A percentile compares a stretch with the other conserved stretches of the same genome.
Evolutionary conservation across 352 stramenopile genomes (phyloP).

Genomic region (Pythium dissimile): DNA sequence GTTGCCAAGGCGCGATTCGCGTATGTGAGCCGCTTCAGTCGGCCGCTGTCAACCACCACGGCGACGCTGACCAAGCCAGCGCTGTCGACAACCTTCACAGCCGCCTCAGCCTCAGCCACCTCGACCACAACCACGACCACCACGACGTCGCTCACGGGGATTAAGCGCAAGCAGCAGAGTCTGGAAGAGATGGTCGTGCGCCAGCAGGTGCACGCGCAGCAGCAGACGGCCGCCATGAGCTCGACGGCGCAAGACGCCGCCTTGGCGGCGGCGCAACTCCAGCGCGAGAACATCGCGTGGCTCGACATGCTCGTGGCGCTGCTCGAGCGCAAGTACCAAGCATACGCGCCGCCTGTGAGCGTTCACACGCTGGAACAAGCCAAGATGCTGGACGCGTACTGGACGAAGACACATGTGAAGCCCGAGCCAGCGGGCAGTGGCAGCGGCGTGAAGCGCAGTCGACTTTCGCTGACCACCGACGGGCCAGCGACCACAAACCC

Average conservation of each 20-base stretch:
- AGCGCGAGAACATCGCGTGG: conserved; percentile 70
- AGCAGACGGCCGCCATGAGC: neutral
- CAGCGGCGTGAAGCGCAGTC: conserved; percentile 3
- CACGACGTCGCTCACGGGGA: conserved; percentile 2
- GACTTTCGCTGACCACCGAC: neutral
- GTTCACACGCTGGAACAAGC: conserved; percentile 42
- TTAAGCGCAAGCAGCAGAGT: conserved; percentile 22
- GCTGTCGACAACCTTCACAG: too few species aligned
- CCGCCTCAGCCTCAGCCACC: too few species aligned
- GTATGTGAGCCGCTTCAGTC: conserved; percentile 16
- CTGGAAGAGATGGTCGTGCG: neutral
- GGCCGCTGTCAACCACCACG: neutral
- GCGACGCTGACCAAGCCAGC: neutral
- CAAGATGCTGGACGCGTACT: conserved; percentile 29
- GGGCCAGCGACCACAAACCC: neutral
- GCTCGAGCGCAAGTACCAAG: conserved; percentile 59
- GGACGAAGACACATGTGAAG: neutral
- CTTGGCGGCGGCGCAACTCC: neutral
- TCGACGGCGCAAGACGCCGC: neutral
- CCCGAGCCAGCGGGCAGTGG: neutral
- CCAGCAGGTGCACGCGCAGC: neutral
- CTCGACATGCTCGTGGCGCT: conserved; percentile 82
- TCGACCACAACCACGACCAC: neutral
- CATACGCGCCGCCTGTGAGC: conserved; percentile 31
- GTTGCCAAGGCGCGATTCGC: conserved; percentile 10